phyloP scores from a whole-genome alignment of 352 stramenopile species.

The Globisporangium nunn region DNA sequence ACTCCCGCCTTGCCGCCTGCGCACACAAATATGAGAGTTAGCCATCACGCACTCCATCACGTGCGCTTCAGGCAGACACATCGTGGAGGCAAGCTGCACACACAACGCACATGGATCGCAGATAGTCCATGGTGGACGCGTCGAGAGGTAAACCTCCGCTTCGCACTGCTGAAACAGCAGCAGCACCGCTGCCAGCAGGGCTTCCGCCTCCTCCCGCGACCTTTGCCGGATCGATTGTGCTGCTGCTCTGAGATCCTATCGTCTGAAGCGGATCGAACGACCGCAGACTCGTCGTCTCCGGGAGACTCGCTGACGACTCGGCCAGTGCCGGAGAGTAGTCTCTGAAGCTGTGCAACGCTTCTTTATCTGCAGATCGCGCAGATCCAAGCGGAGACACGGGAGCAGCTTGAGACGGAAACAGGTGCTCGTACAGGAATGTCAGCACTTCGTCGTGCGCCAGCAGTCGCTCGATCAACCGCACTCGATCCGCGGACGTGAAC shows the following conservation, averaged over 20 bases:
- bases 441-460: constrained; percentile 78
- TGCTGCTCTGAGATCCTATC: neutral
- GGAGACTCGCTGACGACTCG: constrained; percentile 15
- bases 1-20: constrained; percentile 5
- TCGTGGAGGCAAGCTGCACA: neutral
- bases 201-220: constrained; percentile 2
- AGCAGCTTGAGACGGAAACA: constrained; percentile 47
- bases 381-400: constrained; percentile 4
- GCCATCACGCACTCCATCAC: neutral
- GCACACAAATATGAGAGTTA: neutral
- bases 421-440: constrained; percentile 57
- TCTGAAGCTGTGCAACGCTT: neutral
- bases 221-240: neutral
- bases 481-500: constrained; percentile 55
- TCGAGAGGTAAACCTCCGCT: constrained; percentile 31
- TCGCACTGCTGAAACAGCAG: constrained; percentile 29
- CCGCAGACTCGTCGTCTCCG: constrained; percentile 5
- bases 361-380: constrained; percentile 11
- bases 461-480: constrained; percentile 69
- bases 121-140: constrained; percentile 44
- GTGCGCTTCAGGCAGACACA: no score
- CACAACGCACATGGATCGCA: constrained; percentile 32
- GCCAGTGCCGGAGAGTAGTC: constrained; percentile 2
- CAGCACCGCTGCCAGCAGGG: constrained; percentile 30
- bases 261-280: neutral